Percentiles rank a stretch among this genome's conserved stretches.
Conservation (phyloP, 2,329 filamentous ascomycete genomes). For the Ceratocystis huliohia region DNA sequence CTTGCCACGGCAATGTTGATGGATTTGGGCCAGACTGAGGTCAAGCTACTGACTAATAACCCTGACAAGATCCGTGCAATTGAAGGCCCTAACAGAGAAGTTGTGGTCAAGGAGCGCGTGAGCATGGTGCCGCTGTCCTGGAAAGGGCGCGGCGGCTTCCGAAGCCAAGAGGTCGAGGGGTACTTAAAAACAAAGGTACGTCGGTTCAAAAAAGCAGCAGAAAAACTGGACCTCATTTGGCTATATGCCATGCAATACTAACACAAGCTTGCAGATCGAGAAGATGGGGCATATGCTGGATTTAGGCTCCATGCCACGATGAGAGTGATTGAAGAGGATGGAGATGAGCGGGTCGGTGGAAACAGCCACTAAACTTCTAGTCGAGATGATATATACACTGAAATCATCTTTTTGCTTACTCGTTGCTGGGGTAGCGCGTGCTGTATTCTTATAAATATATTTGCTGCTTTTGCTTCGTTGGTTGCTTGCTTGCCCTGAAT, state of each 20-base stretch:
- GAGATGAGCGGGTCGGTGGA: background rate
- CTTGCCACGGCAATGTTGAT: conserved; percentile 89
- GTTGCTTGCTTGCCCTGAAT: background rate
- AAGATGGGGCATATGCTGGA: conserved; percentile 77
- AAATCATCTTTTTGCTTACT: background rate
- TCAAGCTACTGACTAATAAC: conserved; percentile 86
- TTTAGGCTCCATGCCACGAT: conserved; percentile 30
- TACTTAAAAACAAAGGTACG: conserved; percentile 89
- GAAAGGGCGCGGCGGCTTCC: conserved; percentile 73
- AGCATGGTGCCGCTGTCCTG: conserved; percentile 93
- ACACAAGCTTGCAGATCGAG: conserved; percentile 48
- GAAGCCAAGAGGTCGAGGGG: conserved; percentile 78
- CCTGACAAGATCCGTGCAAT: conserved; percentile 93
- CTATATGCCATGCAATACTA: background rate
- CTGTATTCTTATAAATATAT: background rate
- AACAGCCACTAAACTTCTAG: background rate
- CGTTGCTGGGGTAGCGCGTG: background rate
- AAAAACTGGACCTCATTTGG: background rate
- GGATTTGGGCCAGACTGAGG: conserved; percentile 67
- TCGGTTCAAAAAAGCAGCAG: conserved; percentile 16
- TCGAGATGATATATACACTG: background rate
- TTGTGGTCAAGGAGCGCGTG: conserved; percentile 78
- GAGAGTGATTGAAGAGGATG: background rate
- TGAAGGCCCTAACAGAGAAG: conserved; percentile 78
- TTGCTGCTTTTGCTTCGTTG: background rate